Evolutionary conservation across 1,284 basidiomycete species (phyloP), one percentile per base, ranked within the genome.

Genomic region (Hypsizygus ulmarius): DNA sequence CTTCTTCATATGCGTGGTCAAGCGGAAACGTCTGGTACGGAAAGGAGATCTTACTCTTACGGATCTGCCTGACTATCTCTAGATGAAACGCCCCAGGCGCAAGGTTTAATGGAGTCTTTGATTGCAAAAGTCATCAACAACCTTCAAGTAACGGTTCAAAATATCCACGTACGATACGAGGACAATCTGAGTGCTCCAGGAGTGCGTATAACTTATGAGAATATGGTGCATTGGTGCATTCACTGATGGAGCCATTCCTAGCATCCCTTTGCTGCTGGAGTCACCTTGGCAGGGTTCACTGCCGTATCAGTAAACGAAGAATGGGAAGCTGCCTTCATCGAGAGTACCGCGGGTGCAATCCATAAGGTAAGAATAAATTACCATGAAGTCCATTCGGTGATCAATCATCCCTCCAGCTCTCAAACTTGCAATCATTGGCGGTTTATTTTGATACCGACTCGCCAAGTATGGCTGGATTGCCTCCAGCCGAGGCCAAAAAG

Each of bases 371-470:
- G n/a, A 33, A 30, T 59, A 49, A 32, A 10, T 21, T 32, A 18
- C 2, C 39, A 21, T 42, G 14, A 14, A 30, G 34, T 35, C 33
- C 28, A 19, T 11, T 27, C 45, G 18, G 47, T 53, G 34, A 45
- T 53, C 52, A 56, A 55, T 47, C 10, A 33, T 38, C 19, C 39
- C 39, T 49, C 27, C 47, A 93, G 89, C 77, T 99, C 21, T 90
- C 91, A 6, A 89, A 87, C 48, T 73, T 99, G 34, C 79, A 89
- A 63, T 97, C 92, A 2, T 75, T 99, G 42, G 89, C 95, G 0
- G 70, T 95, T 3, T 99, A 99, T 67, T 99, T 98, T 64, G 93
- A 99, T 69, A 98, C 97, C 0, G 95, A 99, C 65, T 81, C 90
- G 7, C 69, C 74, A 16, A 93, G 87, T 55, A 81, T 99, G 68